Conservation (phyloP, 495 filamentous ascomycete species). For the Daldinia concentrica region DNA sequence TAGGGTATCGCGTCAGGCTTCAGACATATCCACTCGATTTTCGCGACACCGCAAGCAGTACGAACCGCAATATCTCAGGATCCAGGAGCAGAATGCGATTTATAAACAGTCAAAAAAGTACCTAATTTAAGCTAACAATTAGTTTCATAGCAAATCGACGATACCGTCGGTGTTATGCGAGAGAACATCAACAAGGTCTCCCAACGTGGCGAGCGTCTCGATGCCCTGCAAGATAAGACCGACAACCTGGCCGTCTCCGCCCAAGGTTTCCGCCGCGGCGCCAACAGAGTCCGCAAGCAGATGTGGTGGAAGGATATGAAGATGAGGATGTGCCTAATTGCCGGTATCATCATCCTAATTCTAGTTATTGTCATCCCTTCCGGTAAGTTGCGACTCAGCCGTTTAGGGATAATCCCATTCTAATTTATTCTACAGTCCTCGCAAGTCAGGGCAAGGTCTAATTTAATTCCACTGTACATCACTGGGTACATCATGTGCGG, state of each 20-base stretch:
- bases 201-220: constrained; percentile 88
- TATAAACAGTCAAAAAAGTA: background rate
- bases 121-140: constrained; percentile 42
- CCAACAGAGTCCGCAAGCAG: constrained; percentile 93
- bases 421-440: constrained; percentile 30
- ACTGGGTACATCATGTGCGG: constrained; percentile 28
- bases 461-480: constrained; percentile 12
- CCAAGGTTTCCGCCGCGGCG: constrained; percentile 92
- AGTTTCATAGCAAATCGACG: constrained; percentile 85
- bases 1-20: background rate
- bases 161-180: constrained; percentile 90
- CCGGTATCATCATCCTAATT: constrained; percentile 86
- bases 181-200: constrained; percentile 94
- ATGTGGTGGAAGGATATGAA: constrained; percentile 95
- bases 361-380: constrained; percentile 91
- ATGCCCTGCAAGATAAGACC: constrained; percentile 93
- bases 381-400: constrained; percentile 61
- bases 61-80: constrained; percentile 14
- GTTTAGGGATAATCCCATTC: background rate
- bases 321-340: constrained; percentile 95
- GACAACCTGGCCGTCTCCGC: constrained; percentile 90
- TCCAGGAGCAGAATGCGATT: constrained; percentile 7
- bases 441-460: constrained; percentile 39
- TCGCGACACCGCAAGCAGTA: constrained; percentile 4
- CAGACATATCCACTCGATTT: background rate